phyloP scores from a whole-genome alignment of 1,284 basidiomycete genomes.

The Neonothopanus nambi region DNA sequence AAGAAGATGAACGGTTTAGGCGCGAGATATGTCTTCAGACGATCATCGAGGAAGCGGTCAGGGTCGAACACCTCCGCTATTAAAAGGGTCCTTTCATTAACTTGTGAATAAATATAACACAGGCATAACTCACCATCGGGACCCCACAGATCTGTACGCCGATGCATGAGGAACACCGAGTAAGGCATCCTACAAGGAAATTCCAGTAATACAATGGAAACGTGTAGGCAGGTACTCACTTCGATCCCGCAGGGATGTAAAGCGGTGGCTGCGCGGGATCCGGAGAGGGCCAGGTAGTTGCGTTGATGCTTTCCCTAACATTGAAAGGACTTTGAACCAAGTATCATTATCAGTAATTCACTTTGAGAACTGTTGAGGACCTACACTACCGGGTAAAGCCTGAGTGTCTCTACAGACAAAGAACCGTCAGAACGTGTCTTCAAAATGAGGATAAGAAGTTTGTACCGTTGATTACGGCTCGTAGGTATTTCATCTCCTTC shows the following conservation, averaged over 20 bases:
- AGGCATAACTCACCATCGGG: slow-evolving; percentile 25
- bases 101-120: background rate
- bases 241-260: slow-evolving; percentile 33
- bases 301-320: slow-evolving; percentile 24
- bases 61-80: slow-evolving; percentile 44
- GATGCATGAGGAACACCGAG: slow-evolving; percentile 34
- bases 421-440: background rate
- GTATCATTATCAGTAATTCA: background rate
- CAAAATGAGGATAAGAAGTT: background rate
- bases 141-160: slow-evolving; percentile 36
- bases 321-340: slow-evolving; percentile 31
- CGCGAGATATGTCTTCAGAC: slow-evolving; percentile 24
- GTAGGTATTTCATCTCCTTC: slow-evolving; percentile 55
- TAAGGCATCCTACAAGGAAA: slow-evolving; percentile 20
- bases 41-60: slow-evolving; percentile 27
- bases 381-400: slow-evolving; percentile 31
- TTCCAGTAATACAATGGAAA: no score
- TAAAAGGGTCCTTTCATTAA: background rate
- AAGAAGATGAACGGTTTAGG: slow-evolving; percentile 26
- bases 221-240: slow-evolving; percentile 19
- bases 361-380: slow-evolving; percentile 2
- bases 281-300: slow-evolving; percentile 29
- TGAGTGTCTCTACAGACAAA: slow-evolving; percentile 24
- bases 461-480: slow-evolving; percentile 61
- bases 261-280: slow-evolving; percentile 29